Evolutionary conservation across 768 basidiomycete species (phyloP).

Genomic region (Rhodocollybia butyracea): DNA sequence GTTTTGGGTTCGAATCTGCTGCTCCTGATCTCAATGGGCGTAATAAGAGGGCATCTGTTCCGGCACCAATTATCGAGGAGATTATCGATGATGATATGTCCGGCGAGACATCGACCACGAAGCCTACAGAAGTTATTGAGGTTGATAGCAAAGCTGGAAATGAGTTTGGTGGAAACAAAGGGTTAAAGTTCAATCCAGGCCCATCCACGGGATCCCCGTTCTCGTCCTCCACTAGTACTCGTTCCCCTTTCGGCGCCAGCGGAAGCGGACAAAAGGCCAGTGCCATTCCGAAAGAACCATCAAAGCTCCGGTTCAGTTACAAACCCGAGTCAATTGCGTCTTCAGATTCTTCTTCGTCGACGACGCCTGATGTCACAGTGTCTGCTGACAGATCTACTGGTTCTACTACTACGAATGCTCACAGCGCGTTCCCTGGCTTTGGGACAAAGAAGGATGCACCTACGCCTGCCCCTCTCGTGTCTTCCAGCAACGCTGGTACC

Average conservation of each 20-base stretch:
- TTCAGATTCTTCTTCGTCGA: neutral
- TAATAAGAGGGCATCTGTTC: neutral
- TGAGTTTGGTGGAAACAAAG: neutral
- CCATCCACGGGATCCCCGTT: conserved; percentile 8
- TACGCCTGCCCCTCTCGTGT: neutral
- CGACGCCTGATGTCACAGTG: neutral
- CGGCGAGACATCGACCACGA: neutral
- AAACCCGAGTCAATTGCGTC: conserved; percentile 39
- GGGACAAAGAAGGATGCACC: neutral
- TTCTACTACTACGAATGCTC: neutral
- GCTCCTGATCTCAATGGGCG: conserved; percentile 1
- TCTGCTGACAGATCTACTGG: no score
- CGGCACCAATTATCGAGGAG: conserved; percentile 25
- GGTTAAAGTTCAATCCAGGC: conserved; percentile 9
- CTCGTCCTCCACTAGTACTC: neutral
- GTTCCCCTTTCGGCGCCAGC: conserved; percentile 15
- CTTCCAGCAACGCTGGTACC: conserved; percentile 20
- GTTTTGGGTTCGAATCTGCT: conserved; percentile 10
- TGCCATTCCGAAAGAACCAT: conserved; percentile 68
- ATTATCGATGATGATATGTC: conserved; percentile 24
- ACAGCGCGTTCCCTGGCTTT: conserved; percentile 15
- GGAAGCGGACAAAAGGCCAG: conserved; percentile 41
- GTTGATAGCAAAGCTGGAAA: conserved; percentile 18
- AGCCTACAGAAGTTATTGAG: conserved; percentile 31
- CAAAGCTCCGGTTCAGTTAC: conserved; percentile 73